Percentiles rank a stretch among this genome's conserved stretches.
Evolutionary conservation across 768 basidiomycete species (phyloP).

Genomic region (Kwoniella heveanensis): DNA sequence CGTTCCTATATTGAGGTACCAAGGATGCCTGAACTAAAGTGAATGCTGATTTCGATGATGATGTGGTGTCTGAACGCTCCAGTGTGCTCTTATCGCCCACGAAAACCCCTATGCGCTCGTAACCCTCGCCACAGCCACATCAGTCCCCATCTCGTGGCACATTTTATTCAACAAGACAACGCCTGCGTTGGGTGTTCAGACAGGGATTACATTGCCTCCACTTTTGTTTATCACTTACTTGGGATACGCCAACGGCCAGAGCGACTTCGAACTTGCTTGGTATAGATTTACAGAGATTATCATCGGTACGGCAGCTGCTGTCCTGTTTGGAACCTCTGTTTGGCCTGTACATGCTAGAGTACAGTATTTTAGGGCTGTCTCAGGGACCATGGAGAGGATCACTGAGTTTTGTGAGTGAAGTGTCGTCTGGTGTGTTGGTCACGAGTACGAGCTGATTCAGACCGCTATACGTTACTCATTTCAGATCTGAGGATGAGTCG

Average conservation of each 20-base stretch:
- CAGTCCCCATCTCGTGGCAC: constrained; percentile 49
- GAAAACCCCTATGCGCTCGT: constrained; percentile 53
- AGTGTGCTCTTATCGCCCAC: constrained; percentile 50
- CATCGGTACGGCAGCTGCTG: constrained; percentile 54
- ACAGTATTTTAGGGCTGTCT: constrained; percentile 45
- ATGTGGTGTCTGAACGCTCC: not conserved
- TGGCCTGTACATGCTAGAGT: constrained; percentile 55
- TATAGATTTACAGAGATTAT: constrained; percentile 49
- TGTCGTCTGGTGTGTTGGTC: no score
- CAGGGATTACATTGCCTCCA: constrained; percentile 56
- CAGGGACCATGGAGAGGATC: constrained; percentile 41
- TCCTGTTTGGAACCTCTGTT: constrained; percentile 50
- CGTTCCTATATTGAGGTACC: not conserved
- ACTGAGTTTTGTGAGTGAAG: constrained; percentile 52
- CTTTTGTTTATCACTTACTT: constrained; percentile 54
- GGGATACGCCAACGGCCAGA: constrained; percentile 27
- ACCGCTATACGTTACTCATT: not conserved
- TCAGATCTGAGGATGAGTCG: constrained; percentile 50
- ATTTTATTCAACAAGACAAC: constrained; percentile 48
- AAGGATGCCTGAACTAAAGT: not conserved
- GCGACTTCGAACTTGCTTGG: constrained; percentile 47
- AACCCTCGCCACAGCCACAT: constrained; percentile 44
- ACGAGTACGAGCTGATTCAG: no score
- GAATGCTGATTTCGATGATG: no score
- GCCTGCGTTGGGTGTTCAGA: constrained; percentile 37